These are phyloP conservation scores for Eutypa lata DNA, from an alignment of 2,329 filamentous ascomycete species.

Conservation along the genomic window DNA sequence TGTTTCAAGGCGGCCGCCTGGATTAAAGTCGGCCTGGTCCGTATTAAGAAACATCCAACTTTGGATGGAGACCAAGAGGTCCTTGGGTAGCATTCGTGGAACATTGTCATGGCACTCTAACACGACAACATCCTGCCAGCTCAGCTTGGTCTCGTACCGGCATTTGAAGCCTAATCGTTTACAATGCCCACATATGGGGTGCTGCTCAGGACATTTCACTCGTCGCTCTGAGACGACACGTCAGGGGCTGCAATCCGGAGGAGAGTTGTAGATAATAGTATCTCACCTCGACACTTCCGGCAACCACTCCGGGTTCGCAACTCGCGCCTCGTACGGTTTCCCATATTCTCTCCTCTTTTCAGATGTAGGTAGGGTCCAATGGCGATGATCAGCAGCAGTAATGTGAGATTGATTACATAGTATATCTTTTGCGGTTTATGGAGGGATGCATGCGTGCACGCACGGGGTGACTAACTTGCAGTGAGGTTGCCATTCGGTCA, in stretches of 20 bases:
- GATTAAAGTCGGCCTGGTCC: conserved; percentile 8
- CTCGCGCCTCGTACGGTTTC: conserved; percentile 6
- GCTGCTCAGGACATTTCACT: conserved; percentile 23
- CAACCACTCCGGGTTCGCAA: conserved; percentile 20
- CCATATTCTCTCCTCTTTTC: too few relatives aligned
- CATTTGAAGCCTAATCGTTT: conserved; percentile 17
- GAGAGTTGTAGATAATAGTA: not conserved
- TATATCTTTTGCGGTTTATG: not conserved
- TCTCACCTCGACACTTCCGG: conserved; percentile 17
- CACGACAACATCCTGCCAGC: conserved; percentile 14
- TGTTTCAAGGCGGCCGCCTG: not conserved
- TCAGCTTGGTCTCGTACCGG: conserved; percentile 19
- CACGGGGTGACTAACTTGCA: not conserved
- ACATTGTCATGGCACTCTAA: not conserved
- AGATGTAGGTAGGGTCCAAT: not conserved
- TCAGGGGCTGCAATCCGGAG: not conserved
- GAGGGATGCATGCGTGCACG: conserved; percentile 1
- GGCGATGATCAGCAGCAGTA: conserved; percentile 1
- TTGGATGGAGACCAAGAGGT: conserved; percentile 11
- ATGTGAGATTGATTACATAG: not conserved
- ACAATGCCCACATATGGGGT: conserved; percentile 17
- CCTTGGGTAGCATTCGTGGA: conserved; percentile 4
- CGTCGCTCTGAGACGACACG: conserved; percentile 10
- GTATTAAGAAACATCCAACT: conserved; percentile 15
- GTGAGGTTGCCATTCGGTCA: not conserved